Evolutionary conservation across 305 asterid species (phyloP).

Genomic region (Euphrasia arctica): DNA sequence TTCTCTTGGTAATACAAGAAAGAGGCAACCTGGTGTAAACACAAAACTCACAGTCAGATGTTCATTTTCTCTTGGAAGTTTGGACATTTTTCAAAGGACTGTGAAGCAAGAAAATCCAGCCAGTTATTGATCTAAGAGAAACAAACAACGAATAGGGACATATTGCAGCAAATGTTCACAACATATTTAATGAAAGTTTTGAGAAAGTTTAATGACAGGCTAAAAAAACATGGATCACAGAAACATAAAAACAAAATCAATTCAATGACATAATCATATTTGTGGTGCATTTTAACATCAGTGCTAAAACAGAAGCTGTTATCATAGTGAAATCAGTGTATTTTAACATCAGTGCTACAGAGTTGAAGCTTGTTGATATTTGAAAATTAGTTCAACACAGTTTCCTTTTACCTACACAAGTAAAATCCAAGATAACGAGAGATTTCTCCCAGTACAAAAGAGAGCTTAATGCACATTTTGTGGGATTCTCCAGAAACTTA

Average conservation of each 20-base stretch:
- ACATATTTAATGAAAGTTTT: not conserved
- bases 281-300: slow-evolving; percentile 14
- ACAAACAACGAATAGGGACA: not conserved
- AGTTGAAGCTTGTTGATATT: no score
- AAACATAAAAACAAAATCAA: slow-evolving; percentile 4
- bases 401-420: slow-evolving; percentile 6
- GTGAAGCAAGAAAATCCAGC: slow-evolving; percentile 5
- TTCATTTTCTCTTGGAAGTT: slow-evolving; percentile 7
- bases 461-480: slow-evolving; percentile 4
- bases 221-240: not conserved
- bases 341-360: slow-evolving; percentile 1
- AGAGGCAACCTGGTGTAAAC: slow-evolving; percentile 70
- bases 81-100: slow-evolving; percentile 3
- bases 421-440: slow-evolving; percentile 13
- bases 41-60: slow-evolving; percentile 25
- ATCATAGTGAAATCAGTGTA: slow-evolving; percentile 7
- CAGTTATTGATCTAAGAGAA: slow-evolving; percentile 14
- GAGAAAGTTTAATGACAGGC: not conserved
- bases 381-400: no score
- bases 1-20: slow-evolving; percentile 88
- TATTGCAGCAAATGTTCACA: slow-evolving; percentile 6
- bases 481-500: no score
- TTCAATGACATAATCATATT: not conserved
- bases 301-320: slow-evolving; percentile 8
- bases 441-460: slow-evolving; percentile 10